Conservation (phyloP, 768 basidiomycete species). For the Gloeophyllum trabeum region DNA sequence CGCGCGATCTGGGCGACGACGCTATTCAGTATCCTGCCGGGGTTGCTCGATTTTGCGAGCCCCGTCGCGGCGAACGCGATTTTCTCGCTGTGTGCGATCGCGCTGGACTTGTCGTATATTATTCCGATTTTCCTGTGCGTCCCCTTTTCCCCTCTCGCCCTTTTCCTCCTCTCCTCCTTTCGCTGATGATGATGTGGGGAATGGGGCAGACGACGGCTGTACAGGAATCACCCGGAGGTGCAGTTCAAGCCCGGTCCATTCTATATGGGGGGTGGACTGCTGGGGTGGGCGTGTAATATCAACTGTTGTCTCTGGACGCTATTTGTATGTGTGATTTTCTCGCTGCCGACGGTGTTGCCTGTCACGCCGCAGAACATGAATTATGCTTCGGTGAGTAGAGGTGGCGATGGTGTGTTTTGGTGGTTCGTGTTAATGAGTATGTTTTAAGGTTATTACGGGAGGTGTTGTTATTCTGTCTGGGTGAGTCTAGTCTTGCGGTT, state of each 20-base stretch:
- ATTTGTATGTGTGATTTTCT: conserved; percentile 62
- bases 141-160: not conserved
- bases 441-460: conserved; percentile 20
- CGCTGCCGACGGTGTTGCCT: conserved; percentile 57
- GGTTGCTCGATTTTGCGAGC: conserved; percentile 66
- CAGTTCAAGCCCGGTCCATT: conserved; percentile 81
- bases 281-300: conserved; percentile 51
- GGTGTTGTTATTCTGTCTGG: conserved; percentile 21
- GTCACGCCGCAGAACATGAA: conserved; percentile 71
- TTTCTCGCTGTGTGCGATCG: conserved; percentile 74
- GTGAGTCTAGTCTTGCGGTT: conserved; percentile 8
- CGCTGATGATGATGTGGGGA: not conserved
- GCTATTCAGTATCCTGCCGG: conserved; percentile 53
- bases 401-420: not conserved
- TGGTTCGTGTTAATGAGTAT: not conserved
- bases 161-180: not conserved
- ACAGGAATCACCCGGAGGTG: conserved; percentile 67
- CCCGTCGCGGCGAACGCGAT: conserved; percentile 70
- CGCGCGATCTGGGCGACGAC: conserved; percentile 71
- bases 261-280: conserved; percentile 62
- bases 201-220: conserved; percentile 39
- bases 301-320: conserved; percentile 61
- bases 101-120: conserved; percentile 69
- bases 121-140: conserved; percentile 63
- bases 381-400: conserved; percentile 52